Evolutionary conservation across 2,329 filamentous ascomycete genomes (phyloP).

Genomic region (Rosellinia necatrix): DNA sequence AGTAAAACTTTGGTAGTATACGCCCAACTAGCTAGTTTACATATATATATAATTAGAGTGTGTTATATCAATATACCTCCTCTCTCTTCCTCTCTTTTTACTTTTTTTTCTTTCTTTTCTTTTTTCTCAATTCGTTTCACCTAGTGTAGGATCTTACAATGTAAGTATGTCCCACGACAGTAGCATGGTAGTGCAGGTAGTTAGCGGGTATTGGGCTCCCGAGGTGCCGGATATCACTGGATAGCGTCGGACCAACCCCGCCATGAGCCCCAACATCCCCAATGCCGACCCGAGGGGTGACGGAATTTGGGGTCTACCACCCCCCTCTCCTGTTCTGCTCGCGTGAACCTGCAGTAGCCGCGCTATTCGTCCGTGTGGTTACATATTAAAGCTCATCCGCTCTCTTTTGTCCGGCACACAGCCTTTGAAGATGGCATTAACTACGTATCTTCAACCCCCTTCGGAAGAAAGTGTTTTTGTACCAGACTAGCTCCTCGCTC

Average conservation of each 20-base stretch:
- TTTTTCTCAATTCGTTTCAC: too few relatives aligned
- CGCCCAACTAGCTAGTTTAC: too few relatives aligned
- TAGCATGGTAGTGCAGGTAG: background rate
- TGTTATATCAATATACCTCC: too few relatives aligned
- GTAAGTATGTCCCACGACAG: too few relatives aligned
- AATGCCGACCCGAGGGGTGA: background rate
- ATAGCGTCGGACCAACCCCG: slow-evolving; percentile 23
- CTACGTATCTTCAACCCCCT: background rate
- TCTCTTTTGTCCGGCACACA: too few relatives aligned
- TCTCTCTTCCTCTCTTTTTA: too few relatives aligned
- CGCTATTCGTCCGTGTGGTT: slow-evolving; percentile 8
- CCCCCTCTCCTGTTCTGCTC: background rate
- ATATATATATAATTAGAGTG: too few relatives aligned
- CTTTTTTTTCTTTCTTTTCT: too few relatives aligned
- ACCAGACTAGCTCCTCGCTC: slow-evolving; percentile 1
- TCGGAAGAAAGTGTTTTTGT: background rate
- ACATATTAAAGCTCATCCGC: too few relatives aligned
- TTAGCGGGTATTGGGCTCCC: too few relatives aligned
- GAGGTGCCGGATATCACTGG: slow-evolving; percentile 15
- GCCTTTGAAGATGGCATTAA: slow-evolving; percentile 6
- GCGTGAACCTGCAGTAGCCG: slow-evolving; percentile 26
- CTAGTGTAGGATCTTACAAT: too few relatives aligned
- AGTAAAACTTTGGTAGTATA: too few relatives aligned
- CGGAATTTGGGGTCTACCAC: slow-evolving; percentile 13
- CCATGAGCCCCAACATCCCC: slow-evolving; percentile 14